Evolutionary conservation across 2,329 filamentous ascomycete genomes (phyloP).

Genomic region (Aspergillus versicolor): DNA sequence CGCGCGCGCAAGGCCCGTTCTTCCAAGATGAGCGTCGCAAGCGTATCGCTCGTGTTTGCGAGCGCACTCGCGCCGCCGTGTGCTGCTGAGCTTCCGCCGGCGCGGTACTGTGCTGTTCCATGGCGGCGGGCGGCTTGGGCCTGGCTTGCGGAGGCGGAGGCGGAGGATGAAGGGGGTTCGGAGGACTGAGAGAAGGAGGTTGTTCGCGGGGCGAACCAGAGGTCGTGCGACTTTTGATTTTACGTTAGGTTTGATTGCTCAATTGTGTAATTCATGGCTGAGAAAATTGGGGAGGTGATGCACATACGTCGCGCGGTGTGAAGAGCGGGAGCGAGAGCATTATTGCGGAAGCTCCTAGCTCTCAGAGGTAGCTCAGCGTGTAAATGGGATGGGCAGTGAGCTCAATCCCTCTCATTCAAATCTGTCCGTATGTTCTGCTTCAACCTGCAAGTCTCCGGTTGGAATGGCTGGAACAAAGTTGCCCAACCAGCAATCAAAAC

Average conservation of each 20-base stretch:
- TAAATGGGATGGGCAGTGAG: background rate
- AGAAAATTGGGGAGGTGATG: background rate
- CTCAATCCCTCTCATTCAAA: background rate
- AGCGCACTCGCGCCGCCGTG: background rate
- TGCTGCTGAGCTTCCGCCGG: slow-evolving; percentile 1
- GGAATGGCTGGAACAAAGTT: background rate
- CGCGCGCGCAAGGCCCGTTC: slow-evolving; percentile 75
- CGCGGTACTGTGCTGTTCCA: slow-evolving; percentile 3
- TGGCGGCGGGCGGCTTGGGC: slow-evolving; percentile 15
- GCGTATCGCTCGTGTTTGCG: slow-evolving; percentile 48
- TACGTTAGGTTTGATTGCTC: background rate
- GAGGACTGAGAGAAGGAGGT: slow-evolving; percentile 50
- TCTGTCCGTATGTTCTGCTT: background rate
- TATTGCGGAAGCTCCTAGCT: background rate
- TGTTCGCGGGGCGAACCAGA: slow-evolving; percentile 65
- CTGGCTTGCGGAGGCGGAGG: slow-evolving; percentile 24
- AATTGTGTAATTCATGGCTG: background rate
- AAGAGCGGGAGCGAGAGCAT: slow-evolving; percentile 67
- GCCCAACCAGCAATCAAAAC: background rate
- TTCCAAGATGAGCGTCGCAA: slow-evolving; percentile 71
- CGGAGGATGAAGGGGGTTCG: slow-evolving; percentile 29
- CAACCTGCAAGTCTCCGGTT: background rate
- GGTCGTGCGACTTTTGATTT: slow-evolving; percentile 63
- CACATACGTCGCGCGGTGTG: slow-evolving; percentile 67
- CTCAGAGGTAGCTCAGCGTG: background rate